Base-by-base conservation (phyloP, 345 rosid genomes). In the Capsella bursapastoris region DNA sequence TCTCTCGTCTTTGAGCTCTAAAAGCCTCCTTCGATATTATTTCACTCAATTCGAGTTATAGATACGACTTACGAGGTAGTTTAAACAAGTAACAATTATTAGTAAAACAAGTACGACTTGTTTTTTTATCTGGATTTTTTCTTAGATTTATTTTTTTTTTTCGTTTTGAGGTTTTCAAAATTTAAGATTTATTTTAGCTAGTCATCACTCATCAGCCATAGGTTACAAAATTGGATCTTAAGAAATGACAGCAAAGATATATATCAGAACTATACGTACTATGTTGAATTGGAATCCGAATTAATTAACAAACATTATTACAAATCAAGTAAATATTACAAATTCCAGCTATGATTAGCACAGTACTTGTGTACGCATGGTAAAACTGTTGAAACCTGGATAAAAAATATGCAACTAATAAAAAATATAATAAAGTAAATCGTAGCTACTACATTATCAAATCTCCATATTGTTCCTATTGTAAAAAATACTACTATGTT, bases 31-130 rank as follows among this genome's bases (percentile, higher is more conserved):
- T 45, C 65, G 25, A 22, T 22, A 2, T 35, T 57, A 15, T 27
- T 57, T 31, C 38, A 59, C 45, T 50, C 14, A 59, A 14, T 18
- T 50, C 37, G 55, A 66, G 27, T 45, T 65, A 66, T 35, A 65
- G 15, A 25, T 65, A 48, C 40, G 58, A 64, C 64, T 52, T 56
- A 32, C 41, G 57, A 47, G 49, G 66, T 65, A 13, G 37, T 43
- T 16, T 29, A 22, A 14, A 63, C 7, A 13, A 31, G 35, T 70
- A 31, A 18, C 48, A 70, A 15, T 45, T 31, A 44, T 15, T 13
- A 57, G 8, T 52, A 25, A 22, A 22, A 45, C 27, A 2, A 7
- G 43, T 15, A 60, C 16, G 12, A 25, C 25, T 37, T 37, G 6
- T 25, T 38, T 40, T 25, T 25, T 28, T 43, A 53, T 67, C 31